Evolutionary conservation across 352 stramenopile species (phyloP), one percentile per base, ranked within the genome.

Genomic region (Hyaloperonospora arabidopsidis): DNA sequence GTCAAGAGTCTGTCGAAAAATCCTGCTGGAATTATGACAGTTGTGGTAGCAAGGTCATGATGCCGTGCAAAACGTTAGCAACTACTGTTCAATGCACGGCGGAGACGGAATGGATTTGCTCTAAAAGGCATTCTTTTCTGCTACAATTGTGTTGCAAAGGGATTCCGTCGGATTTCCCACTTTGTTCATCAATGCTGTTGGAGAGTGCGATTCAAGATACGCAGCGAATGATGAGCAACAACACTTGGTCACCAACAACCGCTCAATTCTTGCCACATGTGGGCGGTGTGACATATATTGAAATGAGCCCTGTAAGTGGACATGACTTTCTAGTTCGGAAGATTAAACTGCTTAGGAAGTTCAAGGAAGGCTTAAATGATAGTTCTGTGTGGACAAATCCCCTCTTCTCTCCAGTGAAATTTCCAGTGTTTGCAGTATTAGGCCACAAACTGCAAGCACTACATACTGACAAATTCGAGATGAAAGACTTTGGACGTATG

Each of bases 21-120:
- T 55, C 52, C n/a, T 90, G 79, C 50, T 88, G 77, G 77, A 90
- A 90, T 55, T 63, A 68, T 28, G 29, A 14, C 0, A 28, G 44
- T 5, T 90, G 79, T 51, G 48, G 68, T 12, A 60, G 61, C 17
- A 69, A 57, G 2, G 57, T 86, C 15, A 40, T 49, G 4, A 59
- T 64, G 1, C 38, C 53, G 14, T 72, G 67, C 57, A 67, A 36
- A 51, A 32, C 36, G 14, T 19, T 55, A 15, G 52, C 63, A 21
- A 49, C 46, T 12, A 53, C 35, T 12, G 53, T 85, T 34, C 54
- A 77, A 15, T 90, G 79, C 29, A 18, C 47, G 6, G 61, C 52
- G 2, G 64, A 70, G 17, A 70, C 60, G 0, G 23, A 63, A 22
- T 90, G 77, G 79, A 48, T 15, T 2, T 90, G 79, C 19, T 21